These are phyloP conservation scores for Diphasiastrum complanatum DNA, from an alignment of 83 land plant genomes.

Conservation along the genomic window DNA sequence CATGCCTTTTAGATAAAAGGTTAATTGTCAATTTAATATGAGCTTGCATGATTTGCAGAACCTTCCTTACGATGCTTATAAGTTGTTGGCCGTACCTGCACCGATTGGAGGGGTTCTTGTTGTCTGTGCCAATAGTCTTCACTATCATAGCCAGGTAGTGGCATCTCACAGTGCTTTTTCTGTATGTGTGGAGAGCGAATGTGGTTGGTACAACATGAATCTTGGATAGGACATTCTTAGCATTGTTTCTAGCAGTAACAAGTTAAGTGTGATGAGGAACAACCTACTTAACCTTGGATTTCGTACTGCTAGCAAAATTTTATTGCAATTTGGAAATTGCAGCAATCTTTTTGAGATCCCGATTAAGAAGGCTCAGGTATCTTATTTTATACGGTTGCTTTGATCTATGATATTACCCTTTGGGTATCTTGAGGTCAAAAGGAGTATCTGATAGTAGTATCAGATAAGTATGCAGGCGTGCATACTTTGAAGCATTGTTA, in stretches of 20 bases:
- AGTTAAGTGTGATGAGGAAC: too few relatives aligned
- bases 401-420: neutral
- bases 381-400: neutral
- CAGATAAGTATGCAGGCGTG: too few relatives aligned
- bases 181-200: too few relatives aligned
- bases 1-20: neutral
- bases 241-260: too few relatives aligned
- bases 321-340: too few relatives aligned
- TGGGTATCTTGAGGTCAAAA: too few relatives aligned
- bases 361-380: neutral
- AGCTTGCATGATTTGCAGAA: conserved; percentile 38
- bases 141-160: conserved; percentile 89
- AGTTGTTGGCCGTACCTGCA: conserved; percentile 91
- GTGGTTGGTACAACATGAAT: too few relatives aligned
- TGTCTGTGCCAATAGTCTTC: conserved; percentile 73
- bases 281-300: too few relatives aligned
- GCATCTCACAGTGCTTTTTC: conserved; percentile 1
- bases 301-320: too few relatives aligned
- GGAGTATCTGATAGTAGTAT: too few relatives aligned
- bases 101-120: conserved; percentile 97
- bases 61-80: conserved; percentile 96
- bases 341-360: conserved; percentile 20
- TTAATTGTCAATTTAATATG: neutral
- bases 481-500: too few relatives aligned
- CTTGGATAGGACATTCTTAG: too few relatives aligned